These are phyloP conservation scores for Aspergillus niger DNA, from an alignment of 2,329 filamentous ascomycete genomes.

Conservation along the genomic window DNA sequence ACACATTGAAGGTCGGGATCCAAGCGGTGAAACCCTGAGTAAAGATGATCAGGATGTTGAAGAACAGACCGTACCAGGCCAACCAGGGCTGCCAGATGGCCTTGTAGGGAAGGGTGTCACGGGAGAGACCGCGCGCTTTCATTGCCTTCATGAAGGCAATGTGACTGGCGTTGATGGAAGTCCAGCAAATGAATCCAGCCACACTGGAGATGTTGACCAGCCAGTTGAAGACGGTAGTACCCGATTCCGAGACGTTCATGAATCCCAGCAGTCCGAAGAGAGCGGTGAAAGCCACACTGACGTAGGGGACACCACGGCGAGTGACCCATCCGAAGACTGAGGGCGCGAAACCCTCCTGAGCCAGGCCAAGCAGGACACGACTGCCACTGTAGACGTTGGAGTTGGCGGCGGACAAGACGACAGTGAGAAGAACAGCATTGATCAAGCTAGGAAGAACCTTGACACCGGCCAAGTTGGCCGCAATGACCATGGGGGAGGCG, in stretches of 20 bases:
- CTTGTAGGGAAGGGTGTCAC: constrained; percentile 60
- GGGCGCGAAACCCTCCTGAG: constrained; percentile 46
- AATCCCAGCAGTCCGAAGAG: constrained; percentile 66
- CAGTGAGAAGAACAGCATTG: constrained; percentile 42
- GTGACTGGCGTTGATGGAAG: constrained; percentile 54
- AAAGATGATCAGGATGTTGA: constrained; percentile 63
- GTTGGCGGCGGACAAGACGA: constrained; percentile 43
- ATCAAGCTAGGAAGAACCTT: constrained; percentile 38
- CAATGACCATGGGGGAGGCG: constrained; percentile 44
- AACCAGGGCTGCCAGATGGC: constrained; percentile 65
- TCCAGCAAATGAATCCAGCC: constrained; percentile 35
- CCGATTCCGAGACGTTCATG: constrained; percentile 65
- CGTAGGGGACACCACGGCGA: constrained; percentile 44
- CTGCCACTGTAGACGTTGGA: constrained; percentile 51
- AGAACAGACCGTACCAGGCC: constrained; percentile 65
- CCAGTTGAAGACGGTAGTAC: constrained; percentile 59
- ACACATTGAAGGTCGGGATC: constrained; percentile 59
- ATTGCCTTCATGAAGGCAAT: constrained; percentile 66
- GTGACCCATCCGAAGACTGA: constrained; percentile 42
- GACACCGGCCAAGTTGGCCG: constrained; percentile 38
- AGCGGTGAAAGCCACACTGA: constrained; percentile 44
- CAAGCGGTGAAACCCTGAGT: constrained; percentile 70
- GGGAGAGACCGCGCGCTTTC: constrained; percentile 56
- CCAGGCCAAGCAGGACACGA: constrained; percentile 68
- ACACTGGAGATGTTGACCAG: constrained; percentile 36